phyloP scores from a whole-genome alignment of 257 asterid genomes.

The Ophiorrhiza pumila region DNA sequence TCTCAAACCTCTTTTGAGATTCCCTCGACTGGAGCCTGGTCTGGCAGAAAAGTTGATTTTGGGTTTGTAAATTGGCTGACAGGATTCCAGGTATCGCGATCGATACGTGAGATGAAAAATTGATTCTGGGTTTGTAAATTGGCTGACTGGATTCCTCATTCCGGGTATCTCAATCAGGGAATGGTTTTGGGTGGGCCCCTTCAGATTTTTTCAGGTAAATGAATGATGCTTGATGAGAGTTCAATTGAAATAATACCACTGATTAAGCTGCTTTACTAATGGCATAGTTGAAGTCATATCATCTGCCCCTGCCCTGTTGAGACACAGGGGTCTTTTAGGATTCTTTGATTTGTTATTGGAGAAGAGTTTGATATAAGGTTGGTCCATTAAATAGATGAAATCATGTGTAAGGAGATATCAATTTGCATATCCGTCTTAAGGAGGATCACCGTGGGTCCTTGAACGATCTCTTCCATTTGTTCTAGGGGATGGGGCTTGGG shows the following conservation, averaged over 20 bases:
- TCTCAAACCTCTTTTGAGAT: not conserved
- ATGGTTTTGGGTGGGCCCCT: slow-evolving; percentile 13
- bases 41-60: slow-evolving; percentile 1
- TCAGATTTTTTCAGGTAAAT: slow-evolving; percentile 5
- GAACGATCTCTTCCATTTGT: slow-evolving; percentile 25
- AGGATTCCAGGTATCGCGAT: not conserved
- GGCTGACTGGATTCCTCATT: slow-evolving; percentile 5
- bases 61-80: slow-evolving; percentile 1
- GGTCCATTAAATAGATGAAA: slow-evolving; percentile 20
- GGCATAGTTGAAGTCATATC: slow-evolving; percentile 27
- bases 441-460: slow-evolving; percentile 40
- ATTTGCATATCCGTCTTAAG: slow-evolving; percentile 30
- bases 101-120: not conserved
- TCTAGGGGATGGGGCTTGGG: slow-evolving; percentile 25
- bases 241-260: not conserved
- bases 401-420: slow-evolving; percentile 13
- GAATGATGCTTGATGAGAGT: slow-evolving; percentile 1
- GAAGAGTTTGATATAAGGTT: not conserved
- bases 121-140: not conserved
- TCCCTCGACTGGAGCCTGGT: slow-evolving; percentile 11
- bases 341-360: slow-evolving; percentile 15
- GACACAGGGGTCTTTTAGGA: not conserved
- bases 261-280: not conserved
- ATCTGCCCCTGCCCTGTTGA: slow-evolving; percentile 6
- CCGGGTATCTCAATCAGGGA: not conserved